A percentile compares a stretch with the other conserved stretches of the same genome.
These are phyloP conservation scores for Cyberlindnera suaveolens DNA, from an alignment of 805 yeast genomes.

Conservation along the genomic window DNA sequence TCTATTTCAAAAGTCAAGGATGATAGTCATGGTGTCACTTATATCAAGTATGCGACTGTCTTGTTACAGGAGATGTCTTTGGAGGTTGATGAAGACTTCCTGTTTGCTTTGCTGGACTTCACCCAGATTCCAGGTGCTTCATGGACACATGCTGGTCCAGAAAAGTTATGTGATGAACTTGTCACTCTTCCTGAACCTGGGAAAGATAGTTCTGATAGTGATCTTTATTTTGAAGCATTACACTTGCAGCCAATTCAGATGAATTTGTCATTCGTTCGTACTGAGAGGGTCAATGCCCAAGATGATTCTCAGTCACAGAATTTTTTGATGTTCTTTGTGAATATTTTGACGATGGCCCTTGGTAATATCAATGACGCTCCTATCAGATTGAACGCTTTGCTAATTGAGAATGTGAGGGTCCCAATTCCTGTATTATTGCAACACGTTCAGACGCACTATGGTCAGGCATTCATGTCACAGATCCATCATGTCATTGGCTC, in stretches of 20 bases:
- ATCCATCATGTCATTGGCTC: conserved; percentile 90
- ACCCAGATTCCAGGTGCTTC: conserved; percentile 75
- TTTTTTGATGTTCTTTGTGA: conserved; percentile 68
- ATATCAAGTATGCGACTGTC: conserved; percentile 86
- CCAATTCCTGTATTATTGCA: conserved; percentile 69
- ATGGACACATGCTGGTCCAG: conserved; percentile 49
- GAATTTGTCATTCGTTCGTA: conserved; percentile 85
- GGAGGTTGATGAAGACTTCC: conserved; percentile 90
- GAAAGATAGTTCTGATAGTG: conserved; percentile 48
- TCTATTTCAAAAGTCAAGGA: conserved; percentile 81
- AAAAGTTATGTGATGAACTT: conserved; percentile 54
- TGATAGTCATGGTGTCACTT: conserved; percentile 82
- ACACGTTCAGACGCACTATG: conserved; percentile 76
- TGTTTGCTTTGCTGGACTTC: conserved; percentile 76
- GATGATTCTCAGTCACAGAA: conserved; percentile 57
- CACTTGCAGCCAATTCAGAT: conserved; percentile 89
- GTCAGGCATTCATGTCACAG: conserved; percentile 88
- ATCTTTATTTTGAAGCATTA: conserved; percentile 85
- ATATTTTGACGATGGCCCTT: conserved; percentile 90
- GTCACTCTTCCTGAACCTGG: conserved; percentile 69
- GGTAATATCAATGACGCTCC: conserved; percentile 98
- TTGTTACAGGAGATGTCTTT: conserved; percentile 86
- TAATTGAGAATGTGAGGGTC: conserved; percentile 84
- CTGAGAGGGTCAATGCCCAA: conserved; percentile 67
- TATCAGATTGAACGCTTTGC: conserved; percentile 76